Base-by-base conservation (phyloP, 768 basidiomycete genomes). In the Amanita inopinata region DNA sequence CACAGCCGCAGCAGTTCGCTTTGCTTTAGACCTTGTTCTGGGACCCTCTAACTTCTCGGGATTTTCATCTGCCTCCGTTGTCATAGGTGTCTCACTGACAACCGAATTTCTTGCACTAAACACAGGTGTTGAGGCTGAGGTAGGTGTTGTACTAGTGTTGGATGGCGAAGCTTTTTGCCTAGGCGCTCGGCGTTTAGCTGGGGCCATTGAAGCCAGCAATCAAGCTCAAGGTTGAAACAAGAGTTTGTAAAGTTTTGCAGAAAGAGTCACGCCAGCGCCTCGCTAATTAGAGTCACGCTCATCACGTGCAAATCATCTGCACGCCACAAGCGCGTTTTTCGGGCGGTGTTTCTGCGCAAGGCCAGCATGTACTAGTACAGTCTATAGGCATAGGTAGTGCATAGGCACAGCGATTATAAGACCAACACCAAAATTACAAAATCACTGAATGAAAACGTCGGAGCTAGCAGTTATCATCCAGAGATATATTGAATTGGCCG, bases 41-140 rank as follows among this genome's bases (percentile, higher is more conserved):
- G 15, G 10, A 33, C 38, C 38, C 37, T 51, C 47, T 54, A 43
- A 33, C 49, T 57, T 47, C 43, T 50, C 42, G 40, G 40, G 38
- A 24, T 55, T 46, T 49, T 61, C 50, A 46, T 54, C 49, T 35
- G 27, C 20, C 36, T 49, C 38, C 15, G 45, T 46, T 77, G 51
- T 69, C 69, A 53, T 18, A 51, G 41, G 32, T 51, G 56, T 38
- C 67, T 56, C 30, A 46, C 53, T 44, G 23, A 59, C 60, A 31
- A 62, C 61, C 23, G 77, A 75, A 17, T 61, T 59, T 39, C 59
- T 56, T 23, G 65, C 60, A 50, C 73, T 78, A 50, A 77, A 68
- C 18, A 71, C 49, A 28, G 78, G 74, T 9, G 80, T 74, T 22
- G 61, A 63, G n/a, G 57, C 57, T 30, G 45, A 46, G 11, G 45